Base-by-base conservation (phyloP, 805 yeast species). In the Metschnikowia dekortorum region DNA sequence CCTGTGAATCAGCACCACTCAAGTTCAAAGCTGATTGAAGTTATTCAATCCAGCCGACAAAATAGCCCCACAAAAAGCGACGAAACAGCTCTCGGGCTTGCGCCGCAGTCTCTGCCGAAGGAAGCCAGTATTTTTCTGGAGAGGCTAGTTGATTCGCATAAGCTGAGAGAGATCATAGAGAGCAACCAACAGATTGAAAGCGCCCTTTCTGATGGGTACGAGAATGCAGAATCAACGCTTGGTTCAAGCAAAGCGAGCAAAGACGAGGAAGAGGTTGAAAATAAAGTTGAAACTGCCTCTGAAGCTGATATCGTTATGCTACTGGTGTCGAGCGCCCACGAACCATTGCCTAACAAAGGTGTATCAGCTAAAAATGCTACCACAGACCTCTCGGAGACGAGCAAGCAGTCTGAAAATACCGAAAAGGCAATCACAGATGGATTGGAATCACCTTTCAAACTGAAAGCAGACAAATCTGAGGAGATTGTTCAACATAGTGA, bases 41-140 rank as follows among this genome's bases (percentile, higher is more conserved):
- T 42, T 6, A 28, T 9, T 42, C 22, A 33, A 9, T 42, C 31
- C 6, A 42, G 45, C 7, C 38, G 18, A 10, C 43, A 34, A 42
- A 32, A 42, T 22, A 42, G 45, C 18, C 38, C 45, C 18, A 34
- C 30, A 33, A 18, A 31, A 13, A 41, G 34, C 37, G 46, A 44
- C 10, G 14, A 16, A 6, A 16, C 22, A 16, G 46, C 30, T 18
- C 14, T 44, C 8, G 39, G 28, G 22, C 39, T 36, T 31, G 46
- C 14, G 33, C 46, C 46, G 11, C 46, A 44, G 29, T 44, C 46
- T 18, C 46, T 44, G 46, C 46, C 46, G 16, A 44, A 44, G 26
- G 46, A 44, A n/a, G 10, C 39, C 16, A 42, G 38, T 33, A 11
- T 42, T 22, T 7, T 30, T 40, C n/a, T 22, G 7, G 37, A 22